These are phyloP conservation scores for Ormosia semicastrata DNA, from an alignment of 306 rosid species.

Conservation along the genomic window DNA sequence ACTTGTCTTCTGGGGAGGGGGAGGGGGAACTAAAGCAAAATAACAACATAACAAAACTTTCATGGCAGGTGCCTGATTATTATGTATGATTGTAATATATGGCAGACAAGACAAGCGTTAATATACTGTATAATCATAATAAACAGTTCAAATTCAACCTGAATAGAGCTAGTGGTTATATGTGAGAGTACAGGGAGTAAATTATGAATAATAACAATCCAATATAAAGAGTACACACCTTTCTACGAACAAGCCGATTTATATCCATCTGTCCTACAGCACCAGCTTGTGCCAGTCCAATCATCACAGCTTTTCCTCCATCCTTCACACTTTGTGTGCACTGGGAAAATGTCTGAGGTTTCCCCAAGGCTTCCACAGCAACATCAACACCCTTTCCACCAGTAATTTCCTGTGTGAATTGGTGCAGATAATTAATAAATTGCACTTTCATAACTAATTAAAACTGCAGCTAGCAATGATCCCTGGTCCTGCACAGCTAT, in stretches of 20 bases:
- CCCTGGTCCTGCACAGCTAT: not conserved
- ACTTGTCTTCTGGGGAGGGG: too few relatives aligned
- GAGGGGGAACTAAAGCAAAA: too few relatives aligned
- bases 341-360: slow-evolving; percentile 78
- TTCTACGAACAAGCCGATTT: slow-evolving; percentile 90
- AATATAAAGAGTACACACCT: slow-evolving; percentile 44
- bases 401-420: slow-evolving; percentile 76
- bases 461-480: not conserved
- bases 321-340: slow-evolving; percentile 82
- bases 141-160: not conserved
- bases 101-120: not conserved
- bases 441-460: not conserved
- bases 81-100: not conserved
- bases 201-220: not conserved
- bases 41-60: not conserved
- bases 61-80: not conserved
- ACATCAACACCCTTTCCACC: slow-evolving; percentile 90
- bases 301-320: slow-evolving; percentile 97
- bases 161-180: slow-evolving; percentile 2
- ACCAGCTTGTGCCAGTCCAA: slow-evolving; percentile 81
- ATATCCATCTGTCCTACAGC: slow-evolving; percentile 85
- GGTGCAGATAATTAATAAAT: slow-evolving; percentile 1
- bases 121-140: not conserved
- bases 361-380: slow-evolving; percentile 97
- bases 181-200: not conserved